phyloP scores from a whole-genome alignment of 1,139 yeast genomes.

The Yamadazyma trypodendri region DNA sequence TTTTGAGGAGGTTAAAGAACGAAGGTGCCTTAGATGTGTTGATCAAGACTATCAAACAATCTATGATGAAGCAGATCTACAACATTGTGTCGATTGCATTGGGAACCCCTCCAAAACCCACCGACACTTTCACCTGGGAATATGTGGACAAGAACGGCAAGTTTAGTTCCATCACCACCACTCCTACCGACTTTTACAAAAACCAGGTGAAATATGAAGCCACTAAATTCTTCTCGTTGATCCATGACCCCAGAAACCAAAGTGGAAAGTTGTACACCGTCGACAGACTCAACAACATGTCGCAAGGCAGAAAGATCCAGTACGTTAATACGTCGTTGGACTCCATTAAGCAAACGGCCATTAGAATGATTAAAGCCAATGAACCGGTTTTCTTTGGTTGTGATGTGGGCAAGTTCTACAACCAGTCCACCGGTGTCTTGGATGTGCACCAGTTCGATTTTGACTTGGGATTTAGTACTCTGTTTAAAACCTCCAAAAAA shows the following conservation, averaged over 20 bases:
- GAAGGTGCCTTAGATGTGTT: conserved; percentile 24
- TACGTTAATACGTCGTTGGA: conserved; percentile 68
- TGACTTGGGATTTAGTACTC: conserved; percentile 59
- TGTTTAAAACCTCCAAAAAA: conserved; percentile 46
- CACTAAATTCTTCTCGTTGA: conserved; percentile 57
- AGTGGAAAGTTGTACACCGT: conserved; percentile 63
- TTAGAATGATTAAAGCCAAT: conserved; percentile 64
- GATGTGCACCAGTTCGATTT: conserved; percentile 70
- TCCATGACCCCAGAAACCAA: conserved; percentile 78
- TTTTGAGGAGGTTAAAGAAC: conserved; percentile 49
- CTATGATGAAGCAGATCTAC: conserved; percentile 61
- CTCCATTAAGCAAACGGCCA: conserved; percentile 56
- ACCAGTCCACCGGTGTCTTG: conserved; percentile 62
- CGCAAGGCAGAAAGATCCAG: conserved; percentile 63
- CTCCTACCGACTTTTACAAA: conserved; percentile 63
- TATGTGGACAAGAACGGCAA: conserved; percentile 71
- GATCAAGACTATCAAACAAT: conserved; percentile 33
- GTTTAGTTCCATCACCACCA: conserved; percentile 49
- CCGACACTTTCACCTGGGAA: conserved; percentile 69
- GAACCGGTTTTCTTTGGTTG: conserved; percentile 84
- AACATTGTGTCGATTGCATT: conserved; percentile 62
- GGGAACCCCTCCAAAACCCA: conserved; percentile 77
- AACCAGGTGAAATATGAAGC: conserved; percentile 55
- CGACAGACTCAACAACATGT: conserved; percentile 70
- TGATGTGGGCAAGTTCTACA: conserved; percentile 74